A percentile compares a stretch with the other conserved stretches of the same genome.
Conservation (phyloP, 2,329 filamentous ascomycete species). For the Decorospora gaudefroyi region DNA sequence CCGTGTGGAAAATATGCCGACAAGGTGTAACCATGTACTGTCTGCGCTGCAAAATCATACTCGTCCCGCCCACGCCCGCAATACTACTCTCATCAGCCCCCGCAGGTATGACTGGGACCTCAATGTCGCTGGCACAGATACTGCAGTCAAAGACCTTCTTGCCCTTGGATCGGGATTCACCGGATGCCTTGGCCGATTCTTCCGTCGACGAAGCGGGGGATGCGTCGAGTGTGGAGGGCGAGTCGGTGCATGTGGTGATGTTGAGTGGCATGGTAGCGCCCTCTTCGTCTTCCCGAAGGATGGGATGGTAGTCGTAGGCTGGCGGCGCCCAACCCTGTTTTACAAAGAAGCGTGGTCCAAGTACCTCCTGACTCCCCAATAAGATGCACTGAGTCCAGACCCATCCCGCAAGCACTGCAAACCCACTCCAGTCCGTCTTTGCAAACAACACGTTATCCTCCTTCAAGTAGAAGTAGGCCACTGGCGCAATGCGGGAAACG, state of each 20-base stretch:
- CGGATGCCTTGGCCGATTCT: slow-evolving; percentile 32
- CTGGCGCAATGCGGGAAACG: slow-evolving; percentile 73
- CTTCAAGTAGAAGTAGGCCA: slow-evolving; percentile 83
- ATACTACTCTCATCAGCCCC: slow-evolving; percentile 40
- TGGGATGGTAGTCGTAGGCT: slow-evolving; percentile 93
- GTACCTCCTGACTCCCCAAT: slow-evolving; percentile 78
- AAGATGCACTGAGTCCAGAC: slow-evolving; percentile 83
- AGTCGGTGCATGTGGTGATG: slow-evolving; percentile 45
- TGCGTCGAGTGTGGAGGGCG: slow-evolving; percentile 15
- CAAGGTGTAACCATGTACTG: slow-evolving; percentile 98
- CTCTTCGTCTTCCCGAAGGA: slow-evolving; percentile 82
- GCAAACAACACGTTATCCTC: slow-evolving; percentile 81
- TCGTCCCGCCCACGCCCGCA: slow-evolving; percentile 50
- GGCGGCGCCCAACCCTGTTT: slow-evolving; percentile 67
- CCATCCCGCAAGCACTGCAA: slow-evolving; percentile 72
- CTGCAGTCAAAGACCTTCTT: slow-evolving; percentile 81
- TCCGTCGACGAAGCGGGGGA: slow-evolving; percentile 17
- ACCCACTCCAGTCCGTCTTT: slow-evolving; percentile 67
- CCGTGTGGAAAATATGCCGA: slow-evolving; percentile 90
- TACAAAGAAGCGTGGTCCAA: slow-evolving; percentile 87
- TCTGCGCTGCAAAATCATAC: slow-evolving; percentile 74
- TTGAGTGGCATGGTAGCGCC: slow-evolving; percentile 78
- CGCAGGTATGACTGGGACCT: slow-evolving; percentile 77
- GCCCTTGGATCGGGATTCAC: slow-evolving; percentile 58
- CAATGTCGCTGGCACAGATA: slow-evolving; percentile 89